Conservation (phyloP, 345 rosid species). For the Anacardium occidentale region DNA sequence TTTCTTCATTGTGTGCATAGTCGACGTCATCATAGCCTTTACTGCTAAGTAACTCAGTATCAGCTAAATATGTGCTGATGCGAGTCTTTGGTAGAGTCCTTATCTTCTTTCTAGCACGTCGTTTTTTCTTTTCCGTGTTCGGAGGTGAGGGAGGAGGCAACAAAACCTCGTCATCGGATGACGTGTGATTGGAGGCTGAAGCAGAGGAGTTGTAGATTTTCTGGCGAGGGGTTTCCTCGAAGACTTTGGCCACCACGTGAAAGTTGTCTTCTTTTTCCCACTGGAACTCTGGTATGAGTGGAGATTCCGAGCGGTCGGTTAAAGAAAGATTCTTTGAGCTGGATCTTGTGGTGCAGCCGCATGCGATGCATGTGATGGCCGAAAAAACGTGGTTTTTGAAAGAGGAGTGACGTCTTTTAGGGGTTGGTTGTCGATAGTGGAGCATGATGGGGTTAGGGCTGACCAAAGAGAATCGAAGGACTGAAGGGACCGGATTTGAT, state of each 20-base stretch:
- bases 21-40: constrained; percentile 23
- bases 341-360: constrained; percentile 40
- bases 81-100: constrained; percentile 33
- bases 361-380: constrained; percentile 41
- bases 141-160: constrained; percentile 22
- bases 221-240: constrained; percentile 45
- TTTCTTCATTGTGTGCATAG: constrained; percentile 34
- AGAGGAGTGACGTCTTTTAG: constrained; percentile 25
- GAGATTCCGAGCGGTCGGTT: constrained; percentile 29
- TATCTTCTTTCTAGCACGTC: constrained; percentile 34
- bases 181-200: constrained; percentile 19
- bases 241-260: constrained; percentile 51
- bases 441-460: constrained; percentile 21
- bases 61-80: constrained; percentile 55
- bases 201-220: constrained; percentile 43
- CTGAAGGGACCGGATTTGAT: constrained; percentile 51
- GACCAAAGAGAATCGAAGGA: constrained; percentile 31
- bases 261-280: constrained; percentile 63
- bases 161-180: constrained; percentile 19
- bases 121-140: constrained; percentile 33
- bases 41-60: constrained; percentile 47
- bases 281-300: constrained; percentile 47
- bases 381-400: constrained; percentile 50
- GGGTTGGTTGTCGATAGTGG: constrained; percentile 21
- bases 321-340: constrained; percentile 25